phyloP scores from a whole-genome alignment of 23 red algal species.

The Chondrus crispus region DNA sequence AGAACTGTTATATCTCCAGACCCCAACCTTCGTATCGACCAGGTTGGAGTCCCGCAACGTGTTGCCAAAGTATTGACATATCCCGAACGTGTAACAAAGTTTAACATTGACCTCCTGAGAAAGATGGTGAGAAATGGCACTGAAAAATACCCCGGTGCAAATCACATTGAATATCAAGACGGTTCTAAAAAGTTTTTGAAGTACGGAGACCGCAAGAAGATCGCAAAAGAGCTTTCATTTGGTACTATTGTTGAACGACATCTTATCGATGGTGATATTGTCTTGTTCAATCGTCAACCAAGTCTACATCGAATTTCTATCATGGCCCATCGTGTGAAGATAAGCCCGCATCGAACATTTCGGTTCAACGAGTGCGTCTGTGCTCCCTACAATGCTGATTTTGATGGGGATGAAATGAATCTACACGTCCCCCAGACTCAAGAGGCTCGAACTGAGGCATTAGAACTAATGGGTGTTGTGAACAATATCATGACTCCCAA shows the following conservation, averaged over 20 bases:
- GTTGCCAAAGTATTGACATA: constrained; percentile 79
- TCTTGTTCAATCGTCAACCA: constrained; percentile 98
- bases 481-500: constrained; percentile 86
- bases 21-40: constrained; percentile 87
- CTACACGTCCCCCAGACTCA: constrained; percentile 99
- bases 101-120: constrained; percentile 70
- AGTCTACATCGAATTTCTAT: constrained; percentile 93
- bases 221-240: constrained; percentile 52
- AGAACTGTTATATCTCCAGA: constrained; percentile 98
- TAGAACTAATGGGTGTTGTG: constrained; percentile 75
- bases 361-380: constrained; percentile 99
- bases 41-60: constrained; percentile 87
- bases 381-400: constrained; percentile 99
- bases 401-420: constrained; percentile 99
- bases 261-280: constrained; percentile 87
- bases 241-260: constrained; percentile 93
- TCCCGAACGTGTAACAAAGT: constrained; percentile 87
- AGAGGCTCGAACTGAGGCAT: constrained; percentile 90
- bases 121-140: constrained; percentile 69
- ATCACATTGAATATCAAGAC: constrained; percentile 76
- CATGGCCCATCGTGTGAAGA: constrained; percentile 93
- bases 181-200: constrained; percentile 84
- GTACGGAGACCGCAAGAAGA: constrained; percentile 82
- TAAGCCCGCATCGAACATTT: constrained; percentile 91
- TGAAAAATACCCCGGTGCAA: constrained; percentile 89